Evolutionary conservation across 768 basidiomycete genomes (phyloP).

Genomic region (Tricholoma flavovirens): DNA sequence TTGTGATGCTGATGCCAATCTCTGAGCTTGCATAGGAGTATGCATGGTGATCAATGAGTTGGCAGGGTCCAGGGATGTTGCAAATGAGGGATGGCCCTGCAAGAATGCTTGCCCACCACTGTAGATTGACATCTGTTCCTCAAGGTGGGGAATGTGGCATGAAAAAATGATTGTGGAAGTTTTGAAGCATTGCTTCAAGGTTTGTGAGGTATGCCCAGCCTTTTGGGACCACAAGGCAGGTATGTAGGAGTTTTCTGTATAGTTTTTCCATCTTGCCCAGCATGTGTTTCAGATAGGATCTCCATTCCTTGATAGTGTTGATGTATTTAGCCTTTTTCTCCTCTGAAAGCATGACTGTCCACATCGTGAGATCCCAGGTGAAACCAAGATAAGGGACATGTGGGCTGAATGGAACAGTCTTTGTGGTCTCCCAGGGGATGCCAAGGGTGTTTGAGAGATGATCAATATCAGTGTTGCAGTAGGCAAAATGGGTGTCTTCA

Average conservation of each 20-base stretch:
- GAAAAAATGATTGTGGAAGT: background rate
- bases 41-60: too few relatives aligned
- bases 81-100: conserved; percentile 20
- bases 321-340: conserved; percentile 19
- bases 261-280: too few relatives aligned
- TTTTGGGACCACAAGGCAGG: background rate
- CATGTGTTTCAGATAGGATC: too few relatives aligned
- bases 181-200: too few relatives aligned
- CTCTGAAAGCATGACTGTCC: conserved; percentile 11
- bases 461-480: too few relatives aligned
- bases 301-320: background rate
- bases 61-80: too few relatives aligned
- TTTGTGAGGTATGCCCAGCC: background rate
- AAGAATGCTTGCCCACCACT: conserved; percentile 15
- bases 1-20: too few relatives aligned
- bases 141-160: background rate
- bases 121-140: conserved; percentile 2
- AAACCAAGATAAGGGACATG: conserved; percentile 20
- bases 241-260: conserved; percentile 8
- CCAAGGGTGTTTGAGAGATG: too few relatives aligned
- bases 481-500: conserved; percentile 4
- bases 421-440: too few relatives aligned
- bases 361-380: conserved; percentile 16
- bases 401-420: conserved; percentile 13
- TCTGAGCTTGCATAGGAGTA: too few relatives aligned